Conservation (phyloP, 2,329 filamentous ascomycete genomes). For the Neofusicoccum cordaticola region DNA sequence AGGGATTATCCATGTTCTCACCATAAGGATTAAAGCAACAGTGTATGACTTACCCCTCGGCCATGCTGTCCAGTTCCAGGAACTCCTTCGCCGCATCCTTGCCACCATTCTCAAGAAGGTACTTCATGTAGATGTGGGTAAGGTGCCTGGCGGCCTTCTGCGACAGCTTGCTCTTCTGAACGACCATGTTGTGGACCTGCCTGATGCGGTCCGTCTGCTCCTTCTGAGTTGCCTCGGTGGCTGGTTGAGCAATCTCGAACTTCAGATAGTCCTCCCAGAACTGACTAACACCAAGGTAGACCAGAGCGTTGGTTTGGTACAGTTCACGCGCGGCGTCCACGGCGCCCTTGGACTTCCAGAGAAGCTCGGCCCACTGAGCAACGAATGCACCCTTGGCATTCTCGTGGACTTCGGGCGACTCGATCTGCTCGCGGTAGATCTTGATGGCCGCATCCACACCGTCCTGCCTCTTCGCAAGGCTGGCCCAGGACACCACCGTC, state of each 20-base stretch:
- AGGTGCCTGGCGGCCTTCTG: conserved; percentile 69
- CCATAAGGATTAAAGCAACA: conserved; percentile 66
- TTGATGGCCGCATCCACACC: conserved; percentile 82
- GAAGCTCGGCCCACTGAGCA: conserved; percentile 79
- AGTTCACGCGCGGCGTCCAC: conserved; percentile 78
- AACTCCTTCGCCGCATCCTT: conserved; percentile 85
- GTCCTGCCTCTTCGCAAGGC: conserved; percentile 77
- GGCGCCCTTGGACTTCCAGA: conserved; percentile 85
- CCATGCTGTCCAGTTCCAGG: conserved; percentile 75
- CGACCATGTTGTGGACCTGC: conserved; percentile 73
- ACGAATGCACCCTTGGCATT: conserved; percentile 84
- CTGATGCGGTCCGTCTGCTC: conserved; percentile 73
- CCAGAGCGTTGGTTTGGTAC: conserved; percentile 77
- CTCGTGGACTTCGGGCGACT: conserved; percentile 67
- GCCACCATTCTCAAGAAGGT: conserved; percentile 77
- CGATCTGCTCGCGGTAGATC: conserved; percentile 77
- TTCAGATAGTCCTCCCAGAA: conserved; percentile 90
- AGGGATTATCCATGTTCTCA: conserved; percentile 26
- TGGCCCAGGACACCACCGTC: conserved; percentile 83
- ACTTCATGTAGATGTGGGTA: conserved; percentile 74
- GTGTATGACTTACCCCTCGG: conserved; percentile 65
- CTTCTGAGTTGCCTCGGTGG: conserved; percentile 60
- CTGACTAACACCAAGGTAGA: conserved; percentile 77
- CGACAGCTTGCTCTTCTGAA: conserved; percentile 68
- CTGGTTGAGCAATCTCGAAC: conserved; percentile 84